These are phyloP conservation scores for Begonia peltatifolia DNA, from an alignment of 306 rosid genomes.

Conservation along the genomic window DNA sequence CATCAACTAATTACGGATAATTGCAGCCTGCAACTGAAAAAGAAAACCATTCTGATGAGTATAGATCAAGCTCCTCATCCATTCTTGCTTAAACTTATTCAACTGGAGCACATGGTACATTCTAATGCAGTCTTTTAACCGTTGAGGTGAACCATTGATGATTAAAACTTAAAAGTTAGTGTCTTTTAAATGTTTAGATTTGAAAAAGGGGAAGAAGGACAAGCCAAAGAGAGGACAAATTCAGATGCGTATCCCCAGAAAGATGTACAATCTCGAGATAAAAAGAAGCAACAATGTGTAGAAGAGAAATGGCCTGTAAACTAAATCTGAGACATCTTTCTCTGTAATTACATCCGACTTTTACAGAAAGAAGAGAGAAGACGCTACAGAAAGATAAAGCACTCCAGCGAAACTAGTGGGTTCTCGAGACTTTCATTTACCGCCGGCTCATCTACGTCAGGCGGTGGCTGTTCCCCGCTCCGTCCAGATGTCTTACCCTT, in stretches of 20 bases:
- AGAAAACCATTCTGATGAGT: no score
- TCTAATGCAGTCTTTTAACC: no score
- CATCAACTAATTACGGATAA: no score
- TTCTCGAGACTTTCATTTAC: conserved; percentile 47
- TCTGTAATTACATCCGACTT: not conserved
- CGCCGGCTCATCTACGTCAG: conserved; percentile 17
- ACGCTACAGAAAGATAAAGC: no score
- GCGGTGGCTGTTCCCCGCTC: conserved; percentile 11
- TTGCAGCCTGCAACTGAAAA: no score
- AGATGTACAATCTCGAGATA: not conserved
- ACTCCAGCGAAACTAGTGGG: conserved; percentile 68
- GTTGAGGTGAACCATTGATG: no score
- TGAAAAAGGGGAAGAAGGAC: not conserved
- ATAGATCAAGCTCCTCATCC: no score
- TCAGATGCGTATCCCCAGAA: not conserved
- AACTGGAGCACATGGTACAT: no score
- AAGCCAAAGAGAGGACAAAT: not conserved
- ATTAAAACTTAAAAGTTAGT: no score
- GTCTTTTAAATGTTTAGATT: no score
- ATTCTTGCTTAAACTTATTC: no score
- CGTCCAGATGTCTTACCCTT: conserved; percentile 15
- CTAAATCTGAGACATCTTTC: not conserved
- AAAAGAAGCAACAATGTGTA: conserved; percentile 1
- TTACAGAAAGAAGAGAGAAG: conserved; percentile 85
- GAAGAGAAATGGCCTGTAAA: no score